Base-by-base conservation (phyloP, 768 basidiomycete genomes). In the Nidula microcarpa region DNA sequence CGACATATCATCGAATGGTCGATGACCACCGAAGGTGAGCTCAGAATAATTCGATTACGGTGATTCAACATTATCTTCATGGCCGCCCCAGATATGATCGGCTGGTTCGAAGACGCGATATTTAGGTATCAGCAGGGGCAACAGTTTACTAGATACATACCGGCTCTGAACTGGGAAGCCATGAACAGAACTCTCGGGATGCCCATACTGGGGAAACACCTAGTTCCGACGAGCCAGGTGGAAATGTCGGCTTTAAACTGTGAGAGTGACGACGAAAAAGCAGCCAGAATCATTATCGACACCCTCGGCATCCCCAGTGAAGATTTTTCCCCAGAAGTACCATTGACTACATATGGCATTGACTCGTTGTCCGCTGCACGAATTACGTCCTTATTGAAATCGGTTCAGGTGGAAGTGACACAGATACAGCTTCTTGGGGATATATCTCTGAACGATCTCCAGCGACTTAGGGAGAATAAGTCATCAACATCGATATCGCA, bases 291-390 rank as follows among this genome's bases (percentile, higher is more conserved):
- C 18, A 11, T 17, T 33, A 53, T 49, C 11, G 57, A 46, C 30
- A 47, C 37, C 18, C 47, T 17, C 48, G 52, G 7, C 23, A 41
- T 10, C 54, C 51, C 5, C 46, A n/a, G n/a, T n/a, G n/a, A n/a
- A 16, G 73, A 75, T 35, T 68, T 77, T 43, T 64, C 65, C 6
- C 48, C 57, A 0, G 66, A 74, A 10, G 65, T 73, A 5, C 74
- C 76, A 1, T 62, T 77, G 44, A 74, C 72, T 0, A 61, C 69
- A 1, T 76, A 76, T 43, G 76, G 76, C 8, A 59, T 75, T 14
- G 75, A 76, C 54, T 76, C 75, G 1, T 64, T 76, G 5, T 64
- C 69, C 9, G 74, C 75, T 11, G 68, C 67, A 5, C 64, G 66
- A 14, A 56, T 75, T 11, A 69, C 74, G 4, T 65, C 62, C 49